A percentile compares a stretch with the other conserved stretches of the same genome.
phyloP scores from a whole-genome alignment of 2,329 filamentous ascomycete species.

The Metarhizium rileyi region DNA sequence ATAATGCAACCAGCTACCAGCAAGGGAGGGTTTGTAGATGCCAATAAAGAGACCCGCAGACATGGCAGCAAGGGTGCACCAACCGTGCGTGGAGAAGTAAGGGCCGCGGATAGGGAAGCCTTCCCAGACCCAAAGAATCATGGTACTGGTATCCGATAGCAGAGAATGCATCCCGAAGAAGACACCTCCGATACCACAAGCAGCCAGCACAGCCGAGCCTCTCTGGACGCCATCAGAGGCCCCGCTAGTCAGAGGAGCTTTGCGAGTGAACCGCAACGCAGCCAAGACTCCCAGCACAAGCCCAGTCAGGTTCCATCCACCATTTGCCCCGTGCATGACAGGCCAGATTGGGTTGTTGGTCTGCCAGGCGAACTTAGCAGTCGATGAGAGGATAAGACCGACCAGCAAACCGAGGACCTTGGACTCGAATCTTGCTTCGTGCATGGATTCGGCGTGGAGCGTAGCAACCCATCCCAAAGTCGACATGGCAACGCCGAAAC shows the following conservation, averaged over 20 bases:
- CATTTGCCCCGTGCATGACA: constrained; percentile 79
- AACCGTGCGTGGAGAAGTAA: constrained; percentile 80
- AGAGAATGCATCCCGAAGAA: constrained; percentile 88
- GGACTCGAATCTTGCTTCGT: constrained; percentile 67
- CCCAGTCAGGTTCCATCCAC: constrained; percentile 84
- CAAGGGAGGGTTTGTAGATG: constrained; percentile 59
- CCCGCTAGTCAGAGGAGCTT: constrained; percentile 38
- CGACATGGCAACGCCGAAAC: constrained; percentile 69
- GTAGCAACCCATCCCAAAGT: constrained; percentile 79
- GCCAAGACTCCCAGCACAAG: constrained; percentile 67
- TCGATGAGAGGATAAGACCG: constrained; percentile 74
- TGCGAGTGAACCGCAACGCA: constrained; percentile 64
- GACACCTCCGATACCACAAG: constrained; percentile 69
- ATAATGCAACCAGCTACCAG: constrained; percentile 71
- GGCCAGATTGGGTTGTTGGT: constrained; percentile 98
- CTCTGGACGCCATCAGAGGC: constrained; percentile 31
- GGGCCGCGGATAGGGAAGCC: constrained; percentile 87
- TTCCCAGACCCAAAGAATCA: constrained; percentile 98
- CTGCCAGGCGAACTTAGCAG: constrained; percentile 85
- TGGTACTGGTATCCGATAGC: constrained; percentile 93
- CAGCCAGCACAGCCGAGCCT: constrained; percentile 61
- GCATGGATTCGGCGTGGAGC: constrained; percentile 66
- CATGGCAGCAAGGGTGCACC: constrained; percentile 81
- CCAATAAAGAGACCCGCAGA: constrained; percentile 68
- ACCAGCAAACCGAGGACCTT: constrained; percentile 72